A percentile compares a stretch with the other conserved stretches of the same genome.
Conservation (phyloP, 1,139 yeast genomes). For the Saccharomyces hybrid region DNA sequence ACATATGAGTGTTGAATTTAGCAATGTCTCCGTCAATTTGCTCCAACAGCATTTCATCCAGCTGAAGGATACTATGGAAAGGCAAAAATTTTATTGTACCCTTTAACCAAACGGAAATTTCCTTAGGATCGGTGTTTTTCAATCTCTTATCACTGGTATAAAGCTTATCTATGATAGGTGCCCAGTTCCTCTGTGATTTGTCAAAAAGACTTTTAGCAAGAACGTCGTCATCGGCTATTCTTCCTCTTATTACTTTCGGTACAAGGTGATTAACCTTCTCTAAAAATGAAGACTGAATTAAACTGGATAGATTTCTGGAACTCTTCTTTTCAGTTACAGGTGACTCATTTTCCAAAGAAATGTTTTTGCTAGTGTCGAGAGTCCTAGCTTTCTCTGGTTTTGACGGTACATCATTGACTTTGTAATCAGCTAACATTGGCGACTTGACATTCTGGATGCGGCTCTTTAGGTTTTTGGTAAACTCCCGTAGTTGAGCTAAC, state of each 20-base stretch:
- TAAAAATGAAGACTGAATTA: not conserved
- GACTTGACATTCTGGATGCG: not conserved
- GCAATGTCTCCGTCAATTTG: conserved; percentile 32
- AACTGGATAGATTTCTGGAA: not conserved
- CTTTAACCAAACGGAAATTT: conserved; percentile 39
- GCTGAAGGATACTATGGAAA: conserved; percentile 33
- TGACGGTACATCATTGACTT: not conserved
- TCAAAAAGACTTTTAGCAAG: conserved; percentile 40
- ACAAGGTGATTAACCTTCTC: conserved; percentile 2
- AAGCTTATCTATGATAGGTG: conserved; percentile 42
- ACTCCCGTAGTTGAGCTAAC: conserved; percentile 1
- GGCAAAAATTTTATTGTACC: conserved; percentile 39
- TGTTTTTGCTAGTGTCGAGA: not conserved
- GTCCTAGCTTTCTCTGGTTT: not conserved
- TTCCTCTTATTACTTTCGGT: conserved; percentile 32
- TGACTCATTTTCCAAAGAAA: not conserved
- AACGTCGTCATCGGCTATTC: conserved; percentile 40
- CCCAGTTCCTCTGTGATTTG: conserved; percentile 48
- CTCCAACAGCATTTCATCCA: conserved; percentile 33
- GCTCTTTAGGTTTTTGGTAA: conserved; percentile 2
- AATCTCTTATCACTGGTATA: conserved; percentile 38
- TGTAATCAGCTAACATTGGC: not conserved
- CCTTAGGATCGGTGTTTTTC: conserved; percentile 33
- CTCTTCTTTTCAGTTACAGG: not conserved
- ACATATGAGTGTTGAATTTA: conserved; percentile 34